Evolutionary conservation across 768 basidiomycete genomes (phyloP).

Genomic region (Kwoniella sp.): DNA sequence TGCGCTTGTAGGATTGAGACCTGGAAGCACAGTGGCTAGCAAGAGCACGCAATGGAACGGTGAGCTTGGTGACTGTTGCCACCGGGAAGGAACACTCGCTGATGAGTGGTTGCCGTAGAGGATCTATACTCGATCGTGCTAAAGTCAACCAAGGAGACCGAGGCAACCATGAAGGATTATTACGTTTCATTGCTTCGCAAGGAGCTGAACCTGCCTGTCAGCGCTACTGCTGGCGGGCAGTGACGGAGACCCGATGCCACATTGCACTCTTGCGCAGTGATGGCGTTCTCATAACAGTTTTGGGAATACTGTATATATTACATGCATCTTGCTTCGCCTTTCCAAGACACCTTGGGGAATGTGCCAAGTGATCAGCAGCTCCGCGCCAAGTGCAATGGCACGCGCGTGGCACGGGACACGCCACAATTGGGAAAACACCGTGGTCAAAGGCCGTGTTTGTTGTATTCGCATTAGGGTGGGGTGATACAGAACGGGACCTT

Average conservation of each 20-base stretch:
- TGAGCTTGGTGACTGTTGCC: slow-evolving; percentile 11
- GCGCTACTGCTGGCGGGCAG: not conserved
- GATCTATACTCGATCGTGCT: slow-evolving; percentile 18
- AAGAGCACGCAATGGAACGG: slow-evolving; percentile 32
- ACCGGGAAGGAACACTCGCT: not conserved
- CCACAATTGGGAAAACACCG: no score
- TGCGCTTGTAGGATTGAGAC: slow-evolving; percentile 22
- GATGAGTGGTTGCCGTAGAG: not conserved
- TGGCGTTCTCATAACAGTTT: no score
- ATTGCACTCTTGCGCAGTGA: no score
- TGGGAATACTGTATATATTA: no score
- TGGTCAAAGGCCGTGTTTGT: no score
- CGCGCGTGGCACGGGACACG: no score
- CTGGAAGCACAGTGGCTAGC: slow-evolving; percentile 13
- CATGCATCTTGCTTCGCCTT: not conserved
- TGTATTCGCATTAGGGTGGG: no score
- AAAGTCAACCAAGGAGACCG: slow-evolving; percentile 7
- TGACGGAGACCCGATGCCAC: no score
- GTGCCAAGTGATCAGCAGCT: no score
- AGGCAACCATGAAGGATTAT: slow-evolving; percentile 13
- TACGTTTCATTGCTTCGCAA: slow-evolving; percentile 8
- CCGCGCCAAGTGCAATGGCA: no score
- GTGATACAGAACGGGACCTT: no score
- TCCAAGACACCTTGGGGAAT: no score
- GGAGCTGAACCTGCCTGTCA: slow-evolving; percentile 2